phyloP scores from a whole-genome alignment of 2,329 filamentous ascomycete species.

The Verticillium tricorpus region DNA sequence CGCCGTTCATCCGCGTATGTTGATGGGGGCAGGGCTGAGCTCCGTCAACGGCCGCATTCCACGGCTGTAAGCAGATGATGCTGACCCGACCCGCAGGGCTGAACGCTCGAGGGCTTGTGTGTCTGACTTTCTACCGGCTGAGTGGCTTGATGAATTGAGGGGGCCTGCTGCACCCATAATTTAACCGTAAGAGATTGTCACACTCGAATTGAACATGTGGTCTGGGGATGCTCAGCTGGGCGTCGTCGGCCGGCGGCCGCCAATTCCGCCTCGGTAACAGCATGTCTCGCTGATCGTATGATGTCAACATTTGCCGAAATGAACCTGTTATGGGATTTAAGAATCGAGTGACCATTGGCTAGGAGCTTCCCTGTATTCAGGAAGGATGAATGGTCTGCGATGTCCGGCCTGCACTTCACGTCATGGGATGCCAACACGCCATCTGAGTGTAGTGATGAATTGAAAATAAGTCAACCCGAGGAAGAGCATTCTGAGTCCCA shows the following conservation, averaged over 20 bases:
- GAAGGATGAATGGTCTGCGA: too few species aligned
- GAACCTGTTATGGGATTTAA: too few species aligned
- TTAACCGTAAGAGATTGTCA: neutral
- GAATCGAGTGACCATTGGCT: too few species aligned
- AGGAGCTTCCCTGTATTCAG: too few species aligned
- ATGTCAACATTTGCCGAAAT: too few species aligned
- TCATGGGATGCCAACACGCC: too few species aligned
- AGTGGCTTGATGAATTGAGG: neutral
- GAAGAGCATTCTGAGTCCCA: too few species aligned
- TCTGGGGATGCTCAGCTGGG: neutral
- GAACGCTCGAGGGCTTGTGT: neutral
- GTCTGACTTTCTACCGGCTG: neutral
- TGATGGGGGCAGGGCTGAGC: neutral
- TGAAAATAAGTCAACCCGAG: too few species aligned
- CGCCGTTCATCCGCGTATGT: neutral
- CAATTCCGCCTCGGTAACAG: neutral
- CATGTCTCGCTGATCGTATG: neutral
- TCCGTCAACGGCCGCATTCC: neutral
- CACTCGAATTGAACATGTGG: neutral
- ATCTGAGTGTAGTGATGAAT: too few species aligned
- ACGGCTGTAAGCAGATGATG: neutral
- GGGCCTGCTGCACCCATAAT: neutral
- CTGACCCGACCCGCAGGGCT: neutral
- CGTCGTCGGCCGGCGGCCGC: neutral
- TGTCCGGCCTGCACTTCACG: too few species aligned